phyloP scores from a whole-genome alignment of 371 early-diverging fungal species.

The Mucor irregularis region DNA sequence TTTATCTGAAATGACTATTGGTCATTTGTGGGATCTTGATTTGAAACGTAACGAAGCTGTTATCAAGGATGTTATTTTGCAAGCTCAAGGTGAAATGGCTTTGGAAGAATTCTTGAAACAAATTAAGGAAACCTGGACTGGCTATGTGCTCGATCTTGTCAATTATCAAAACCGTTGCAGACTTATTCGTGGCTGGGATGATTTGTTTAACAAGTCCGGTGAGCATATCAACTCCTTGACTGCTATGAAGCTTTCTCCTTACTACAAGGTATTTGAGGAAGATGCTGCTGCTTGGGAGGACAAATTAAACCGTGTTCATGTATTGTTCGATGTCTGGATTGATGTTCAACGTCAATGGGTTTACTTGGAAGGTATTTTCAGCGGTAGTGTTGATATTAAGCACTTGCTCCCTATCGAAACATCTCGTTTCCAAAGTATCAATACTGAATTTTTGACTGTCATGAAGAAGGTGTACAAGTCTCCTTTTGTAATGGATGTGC shows the following conservation, averaged over 20 bases:
- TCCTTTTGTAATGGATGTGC: slow-evolving; percentile 92
- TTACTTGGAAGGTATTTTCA: slow-evolving; percentile 97
- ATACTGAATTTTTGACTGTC: slow-evolving; percentile 94
- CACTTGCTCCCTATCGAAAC: slow-evolving; percentile 95
- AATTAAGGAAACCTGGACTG: slow-evolving; percentile 88
- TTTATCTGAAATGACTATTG: slow-evolving; percentile 87
- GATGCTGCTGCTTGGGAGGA: slow-evolving; percentile 96
- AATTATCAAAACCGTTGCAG: slow-evolving; percentile 97
- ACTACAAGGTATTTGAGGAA: slow-evolving; percentile 97
- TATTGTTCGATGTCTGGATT: slow-evolving; percentile 98
- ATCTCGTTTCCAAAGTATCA: slow-evolving; percentile 93
- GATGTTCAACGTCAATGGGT: slow-evolving; percentile 99
- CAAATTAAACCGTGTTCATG: slow-evolving; percentile 92
- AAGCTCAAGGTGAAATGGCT: slow-evolving; percentile 99
- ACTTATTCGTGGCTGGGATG: slow-evolving; percentile 97
- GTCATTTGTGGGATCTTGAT: slow-evolving; percentile 94
- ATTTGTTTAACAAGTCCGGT: slow-evolving; percentile 92
- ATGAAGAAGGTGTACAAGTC: slow-evolving; percentile 99
- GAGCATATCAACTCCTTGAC: slow-evolving; percentile 94
- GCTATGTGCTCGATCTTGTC: slow-evolving; percentile 90
- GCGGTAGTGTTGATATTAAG: slow-evolving; percentile 94
- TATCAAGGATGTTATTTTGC: slow-evolving; percentile 84
- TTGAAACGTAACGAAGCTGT: slow-evolving; percentile 82
- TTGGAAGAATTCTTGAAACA: slow-evolving; percentile 97
- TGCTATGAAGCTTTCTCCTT: slow-evolving; percentile 97